These are phyloP conservation scores for Pythium oligandrum DNA, from an alignment of 352 stramenopile genomes.

Conservation along the genomic window DNA sequence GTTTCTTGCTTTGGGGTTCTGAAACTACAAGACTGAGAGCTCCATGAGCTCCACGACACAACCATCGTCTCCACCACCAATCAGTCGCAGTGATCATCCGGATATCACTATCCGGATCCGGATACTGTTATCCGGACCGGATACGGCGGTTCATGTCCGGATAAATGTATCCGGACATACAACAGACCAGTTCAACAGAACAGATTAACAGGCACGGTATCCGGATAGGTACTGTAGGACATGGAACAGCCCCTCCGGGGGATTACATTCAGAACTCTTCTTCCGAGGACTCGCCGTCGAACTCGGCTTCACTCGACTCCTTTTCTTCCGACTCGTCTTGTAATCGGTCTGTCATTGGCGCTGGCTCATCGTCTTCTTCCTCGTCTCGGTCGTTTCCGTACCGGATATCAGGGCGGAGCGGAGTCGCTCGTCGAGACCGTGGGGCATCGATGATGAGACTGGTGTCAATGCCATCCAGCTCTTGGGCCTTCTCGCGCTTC, in stretches of 20 bases:
- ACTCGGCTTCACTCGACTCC: constrained; percentile 13
- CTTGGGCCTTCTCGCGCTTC: constrained; percentile 61
- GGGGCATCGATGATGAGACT: constrained; percentile 57
- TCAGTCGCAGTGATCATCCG: constrained; percentile 19
- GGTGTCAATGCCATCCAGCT: constrained; percentile 81
- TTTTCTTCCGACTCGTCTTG: constrained; percentile 20
- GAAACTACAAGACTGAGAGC: constrained; percentile 22
- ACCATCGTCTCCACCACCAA: constrained; percentile 53
- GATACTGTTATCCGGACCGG: constrained; percentile 1
- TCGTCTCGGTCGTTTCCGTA: constrained; percentile 2
- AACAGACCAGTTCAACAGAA: not conserved
- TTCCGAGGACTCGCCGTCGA: too few species aligned
- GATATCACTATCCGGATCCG: constrained; percentile 11
- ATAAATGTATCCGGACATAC: constrained; percentile 6
- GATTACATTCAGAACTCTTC: too few species aligned
- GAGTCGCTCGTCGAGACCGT: constrained; percentile 14
- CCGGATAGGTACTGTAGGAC: too few species aligned
- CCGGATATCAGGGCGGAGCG: not conserved
- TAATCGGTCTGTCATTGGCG: not conserved
- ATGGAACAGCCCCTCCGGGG: too few species aligned
- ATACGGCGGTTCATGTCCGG: constrained; percentile 1
- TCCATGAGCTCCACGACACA: not conserved
- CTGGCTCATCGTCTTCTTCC: constrained; percentile 7
- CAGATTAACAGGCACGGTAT: too few species aligned
- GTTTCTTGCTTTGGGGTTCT: constrained; percentile 81